A percentile compares a stretch with the other conserved stretches of the same genome.
Conservation (phyloP, 345 rosid genomes). For the Murraya paniculata region DNA sequence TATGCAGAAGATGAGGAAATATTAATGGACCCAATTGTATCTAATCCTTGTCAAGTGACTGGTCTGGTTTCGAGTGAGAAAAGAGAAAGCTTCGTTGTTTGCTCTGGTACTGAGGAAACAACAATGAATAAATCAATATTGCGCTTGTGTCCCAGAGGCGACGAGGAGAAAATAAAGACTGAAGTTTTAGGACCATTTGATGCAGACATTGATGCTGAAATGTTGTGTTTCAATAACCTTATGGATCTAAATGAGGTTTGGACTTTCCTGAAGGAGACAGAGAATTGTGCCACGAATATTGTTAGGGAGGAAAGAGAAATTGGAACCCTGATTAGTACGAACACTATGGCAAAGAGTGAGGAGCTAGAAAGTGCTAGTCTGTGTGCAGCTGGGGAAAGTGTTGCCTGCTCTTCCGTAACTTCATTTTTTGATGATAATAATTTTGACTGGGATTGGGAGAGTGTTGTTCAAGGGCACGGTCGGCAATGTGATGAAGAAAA, state of each 20-base stretch:
- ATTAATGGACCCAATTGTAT: background rate
- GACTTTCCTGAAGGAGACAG: constrained; percentile 6
- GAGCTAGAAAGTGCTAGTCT: background rate
- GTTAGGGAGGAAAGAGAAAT: background rate
- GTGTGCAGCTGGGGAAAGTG: constrained; percentile 6
- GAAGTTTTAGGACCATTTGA: constrained; percentile 16
- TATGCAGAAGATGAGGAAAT: constrained; percentile 8
- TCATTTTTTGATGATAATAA: constrained; percentile 22
- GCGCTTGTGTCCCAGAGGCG: background rate
- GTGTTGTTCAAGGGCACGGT: constrained; percentile 18
- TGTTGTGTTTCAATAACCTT: constrained; percentile 15
- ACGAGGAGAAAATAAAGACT: background rate
- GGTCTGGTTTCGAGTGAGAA: constrained; percentile 7
- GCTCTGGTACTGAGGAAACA: background rate
- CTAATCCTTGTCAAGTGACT: background rate
- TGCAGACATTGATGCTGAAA: constrained; percentile 16
- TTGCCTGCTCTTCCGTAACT: constrained; percentile 20
- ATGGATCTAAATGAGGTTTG: constrained; percentile 7
- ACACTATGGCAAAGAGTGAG: background rate
- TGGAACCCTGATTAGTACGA: background rate
- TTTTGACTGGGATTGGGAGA: constrained; percentile 36
- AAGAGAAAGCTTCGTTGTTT: background rate
- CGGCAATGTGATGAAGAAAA: constrained; percentile 1
- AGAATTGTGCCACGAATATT: background rate
- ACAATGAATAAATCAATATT: background rate